Evolutionary conservation across 2,329 filamentous ascomycete species (phyloP).

Genomic region (Zymoseptoria pseudotritici): DNA sequence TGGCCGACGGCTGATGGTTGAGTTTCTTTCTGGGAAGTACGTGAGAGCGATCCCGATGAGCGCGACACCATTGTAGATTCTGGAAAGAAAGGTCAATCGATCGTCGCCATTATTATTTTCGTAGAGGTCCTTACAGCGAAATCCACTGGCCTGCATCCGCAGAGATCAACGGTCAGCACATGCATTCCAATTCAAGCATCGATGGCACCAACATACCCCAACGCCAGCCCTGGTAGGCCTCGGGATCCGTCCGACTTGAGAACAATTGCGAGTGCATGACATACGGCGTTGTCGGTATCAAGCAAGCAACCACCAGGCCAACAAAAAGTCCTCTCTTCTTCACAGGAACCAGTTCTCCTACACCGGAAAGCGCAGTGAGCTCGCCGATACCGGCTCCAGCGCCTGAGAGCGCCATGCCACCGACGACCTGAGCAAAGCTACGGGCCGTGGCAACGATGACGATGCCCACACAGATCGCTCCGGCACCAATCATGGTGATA

Average conservation of each 20-base stretch:
- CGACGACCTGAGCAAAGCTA: conserved; percentile 7
- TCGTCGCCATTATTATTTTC: neutral
- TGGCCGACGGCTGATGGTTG: neutral
- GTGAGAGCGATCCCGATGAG: conserved; percentile 37
- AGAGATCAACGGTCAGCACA: neutral
- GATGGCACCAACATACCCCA: neutral
- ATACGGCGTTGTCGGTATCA: conserved; percentile 11
- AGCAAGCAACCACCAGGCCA: conserved; percentile 7
- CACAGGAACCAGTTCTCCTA: conserved; percentile 9
- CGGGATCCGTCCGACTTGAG: conserved; percentile 1
- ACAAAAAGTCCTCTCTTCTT: conserved; percentile 9
- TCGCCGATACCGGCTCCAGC: conserved; percentile 10
- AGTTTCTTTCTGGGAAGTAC: conserved; percentile 8
- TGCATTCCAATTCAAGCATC: neutral
- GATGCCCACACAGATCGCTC: conserved; percentile 3
- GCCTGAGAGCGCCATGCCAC: conserved; percentile 7
- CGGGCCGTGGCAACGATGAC: conserved; percentile 10
- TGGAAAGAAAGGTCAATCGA: conserved; percentile 5
- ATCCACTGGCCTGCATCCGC: neutral
- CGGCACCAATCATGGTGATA: conserved; percentile 7
- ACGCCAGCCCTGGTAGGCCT: neutral
- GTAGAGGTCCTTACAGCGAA: neutral
- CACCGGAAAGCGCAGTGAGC: conserved; percentile 11
- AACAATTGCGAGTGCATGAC: conserved; percentile 12
- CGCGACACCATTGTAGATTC: conserved; percentile 42